Conservation (phyloP, 768 basidiomycete genomes). For the Sporobolomyces phaffii region DNA sequence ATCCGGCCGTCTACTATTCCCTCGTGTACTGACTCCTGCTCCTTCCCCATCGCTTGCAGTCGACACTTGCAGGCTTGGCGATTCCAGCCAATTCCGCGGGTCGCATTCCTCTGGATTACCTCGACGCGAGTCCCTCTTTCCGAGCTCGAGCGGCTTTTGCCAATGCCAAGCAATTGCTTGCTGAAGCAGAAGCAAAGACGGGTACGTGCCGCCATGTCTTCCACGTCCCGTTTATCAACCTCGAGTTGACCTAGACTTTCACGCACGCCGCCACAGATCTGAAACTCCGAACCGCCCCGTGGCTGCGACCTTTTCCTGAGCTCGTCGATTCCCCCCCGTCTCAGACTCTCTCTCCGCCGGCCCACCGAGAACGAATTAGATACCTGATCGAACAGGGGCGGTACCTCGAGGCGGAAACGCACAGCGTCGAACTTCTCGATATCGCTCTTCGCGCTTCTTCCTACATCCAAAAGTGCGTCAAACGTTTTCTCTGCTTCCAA, state of each 20-base stretch:
- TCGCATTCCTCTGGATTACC: conserved; percentile 62
- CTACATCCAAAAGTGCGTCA: conserved; percentile 64
- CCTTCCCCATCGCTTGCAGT: neutral
- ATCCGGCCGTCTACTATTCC: neutral
- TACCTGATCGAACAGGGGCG: conserved; percentile 49
- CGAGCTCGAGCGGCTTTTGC: conserved; percentile 57
- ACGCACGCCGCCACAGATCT: conserved; percentile 39
- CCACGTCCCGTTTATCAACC: neutral
- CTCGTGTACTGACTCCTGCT: neutral
- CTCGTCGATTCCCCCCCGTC: conserved; percentile 44
- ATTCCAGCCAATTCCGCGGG: conserved; percentile 81
- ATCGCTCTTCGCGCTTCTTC: conserved; percentile 59
- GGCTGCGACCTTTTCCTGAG: conserved; percentile 59
- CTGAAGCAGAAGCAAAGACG: conserved; percentile 71
- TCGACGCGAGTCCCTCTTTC: conserved; percentile 55
- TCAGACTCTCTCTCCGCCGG: neutral
- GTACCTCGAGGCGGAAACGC: conserved; percentile 54
- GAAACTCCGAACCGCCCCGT: conserved; percentile 56
- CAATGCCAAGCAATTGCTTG: conserved; percentile 64
- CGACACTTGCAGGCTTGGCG: conserved; percentile 61
- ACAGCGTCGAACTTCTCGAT: conserved; percentile 55
- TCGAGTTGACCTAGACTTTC: neutral
- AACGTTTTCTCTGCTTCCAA: neutral
- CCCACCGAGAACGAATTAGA: conserved; percentile 48
- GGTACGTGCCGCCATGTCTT: conserved; percentile 57